Conservation (phyloP, 1,284 basidiomycete genomes). For the Coniophora puteana region DNA sequence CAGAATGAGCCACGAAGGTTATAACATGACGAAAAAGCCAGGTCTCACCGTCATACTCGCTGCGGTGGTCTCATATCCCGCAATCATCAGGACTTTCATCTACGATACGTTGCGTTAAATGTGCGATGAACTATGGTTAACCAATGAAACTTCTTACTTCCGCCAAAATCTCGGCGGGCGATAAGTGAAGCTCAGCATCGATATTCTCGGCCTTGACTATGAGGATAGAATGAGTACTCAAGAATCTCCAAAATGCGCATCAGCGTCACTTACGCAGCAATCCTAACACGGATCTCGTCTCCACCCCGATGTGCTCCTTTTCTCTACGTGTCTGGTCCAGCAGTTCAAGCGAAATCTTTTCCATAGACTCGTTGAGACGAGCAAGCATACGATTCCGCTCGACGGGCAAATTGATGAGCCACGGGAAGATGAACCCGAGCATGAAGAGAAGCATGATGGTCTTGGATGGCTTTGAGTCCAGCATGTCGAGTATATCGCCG, state of each 20-base stretch:
- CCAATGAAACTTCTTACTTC: slow-evolving; percentile 12
- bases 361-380: slow-evolving; percentile 36
- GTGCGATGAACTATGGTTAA: not conserved
- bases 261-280: slow-evolving; percentile 39
- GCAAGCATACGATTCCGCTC: slow-evolving; percentile 31
- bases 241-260: too few species aligned
- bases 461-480: too few species aligned
- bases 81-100: slow-evolving; percentile 26
- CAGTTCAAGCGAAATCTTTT: slow-evolving; percentile 41
- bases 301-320: slow-evolving; percentile 25
- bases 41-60: slow-evolving; percentile 17
- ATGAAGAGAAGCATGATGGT: slow-evolving; percentile 34
- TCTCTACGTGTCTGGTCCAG: slow-evolving; percentile 40
- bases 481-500: slow-evolving; percentile 41
- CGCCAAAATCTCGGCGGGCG: slow-evolving; percentile 17
- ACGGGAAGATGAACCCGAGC: slow-evolving; percentile 41
- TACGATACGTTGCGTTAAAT: slow-evolving; percentile 6
- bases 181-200: slow-evolving; percentile 8
- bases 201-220: slow-evolving; percentile 17
- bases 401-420: slow-evolving; percentile 42
- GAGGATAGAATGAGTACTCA: not conserved
- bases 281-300: slow-evolving; percentile 51
- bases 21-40: not conserved
- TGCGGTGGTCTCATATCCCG: slow-evolving; percentile 26
- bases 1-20: not conserved